phyloP scores from a whole-genome alignment of 345 rosid species.

The Arabis alpina region DNA sequence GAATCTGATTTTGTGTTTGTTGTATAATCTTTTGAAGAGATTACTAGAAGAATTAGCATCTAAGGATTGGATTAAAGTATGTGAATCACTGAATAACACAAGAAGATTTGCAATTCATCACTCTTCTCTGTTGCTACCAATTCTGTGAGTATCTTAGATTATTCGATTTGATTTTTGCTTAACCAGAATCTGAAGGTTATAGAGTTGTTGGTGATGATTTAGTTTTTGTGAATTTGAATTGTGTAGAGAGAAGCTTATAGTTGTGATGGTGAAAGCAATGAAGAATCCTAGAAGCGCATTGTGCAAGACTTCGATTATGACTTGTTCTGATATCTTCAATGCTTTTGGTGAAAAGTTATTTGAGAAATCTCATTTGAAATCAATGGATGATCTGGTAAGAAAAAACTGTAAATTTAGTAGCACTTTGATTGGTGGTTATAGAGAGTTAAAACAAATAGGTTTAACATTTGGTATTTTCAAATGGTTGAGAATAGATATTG shows the following conservation, averaged over 20 bases:
- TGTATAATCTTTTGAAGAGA: slow-evolving; percentile 41
- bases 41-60: slow-evolving; percentile 70
- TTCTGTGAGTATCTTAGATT: slow-evolving; percentile 48
- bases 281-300: slow-evolving; percentile 96
- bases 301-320: slow-evolving; percentile 92
- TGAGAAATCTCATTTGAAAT: slow-evolving; percentile 48
- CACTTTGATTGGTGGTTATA: no score
- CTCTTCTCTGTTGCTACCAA: slow-evolving; percentile 63
- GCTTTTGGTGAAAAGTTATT: slow-evolving; percentile 71
- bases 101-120: slow-evolving; percentile 73
- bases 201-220: background rate
- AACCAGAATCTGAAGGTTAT: background rate
- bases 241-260: slow-evolving; percentile 69
- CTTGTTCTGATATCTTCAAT: slow-evolving; percentile 72
- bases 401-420: no score
- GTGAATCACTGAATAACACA: slow-evolving; percentile 65
- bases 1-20: background rate
- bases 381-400: slow-evolving; percentile 68
- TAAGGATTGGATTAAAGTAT: slow-evolving; percentile 72
- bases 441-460: background rate
- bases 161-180: background rate
- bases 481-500: slow-evolving; percentile 29
- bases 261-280: slow-evolving; percentile 75
- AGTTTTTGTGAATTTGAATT: background rate
- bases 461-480: background rate